Evolutionary conservation across 345 rosid species (phyloP), one percentile per base, ranked within the genome.

Genomic region (Dovyalis caffra): DNA sequence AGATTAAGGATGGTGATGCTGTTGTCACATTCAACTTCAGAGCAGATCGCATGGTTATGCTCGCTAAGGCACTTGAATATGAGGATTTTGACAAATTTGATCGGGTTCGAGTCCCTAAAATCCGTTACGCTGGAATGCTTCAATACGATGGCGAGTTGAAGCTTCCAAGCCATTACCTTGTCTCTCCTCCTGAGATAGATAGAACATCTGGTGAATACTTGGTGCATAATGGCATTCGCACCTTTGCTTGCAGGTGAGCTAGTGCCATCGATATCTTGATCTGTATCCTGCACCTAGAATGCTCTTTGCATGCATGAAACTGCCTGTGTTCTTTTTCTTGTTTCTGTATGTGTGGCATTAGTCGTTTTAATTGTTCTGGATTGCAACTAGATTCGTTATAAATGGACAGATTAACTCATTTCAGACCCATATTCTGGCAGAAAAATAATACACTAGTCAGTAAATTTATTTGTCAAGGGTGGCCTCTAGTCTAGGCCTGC

Each of bases 161-260:
- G 90, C 91, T 95, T 56, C 98, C 99, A 1, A 86, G 73, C 78
- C 86, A 71, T 51, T 95, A 93, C 86, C 97, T 95, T 68, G 98
- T 95, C 57, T 88, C 98, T 83, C 99, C 99, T 53, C 98, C 99
- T 51, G 97, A 91, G 90, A 95, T 93, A 37, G 99, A 91, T 8
- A 88, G 99, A 66, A 95, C 99, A 8, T 93, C 96, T 56, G 98
- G 99, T 71, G 98, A 93, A 93, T 95, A 93, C 81, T 84, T 95
- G 75, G 90, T 78, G 77, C 86, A 86, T 74, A 95, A 93, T 28
- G 98, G 98, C 51, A 68, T 91, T 66, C 76, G 86, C 28, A 95
- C 98, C 64, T 93, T 93, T 82, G 98, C 98, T 75, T 95, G 98
- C 97, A 95, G 97, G 98, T 95, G 26, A 76, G 85, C 70, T 20